Evolutionary conservation across 1,139 yeast species (phyloP).

Genomic region (Pichia sp.): DNA sequence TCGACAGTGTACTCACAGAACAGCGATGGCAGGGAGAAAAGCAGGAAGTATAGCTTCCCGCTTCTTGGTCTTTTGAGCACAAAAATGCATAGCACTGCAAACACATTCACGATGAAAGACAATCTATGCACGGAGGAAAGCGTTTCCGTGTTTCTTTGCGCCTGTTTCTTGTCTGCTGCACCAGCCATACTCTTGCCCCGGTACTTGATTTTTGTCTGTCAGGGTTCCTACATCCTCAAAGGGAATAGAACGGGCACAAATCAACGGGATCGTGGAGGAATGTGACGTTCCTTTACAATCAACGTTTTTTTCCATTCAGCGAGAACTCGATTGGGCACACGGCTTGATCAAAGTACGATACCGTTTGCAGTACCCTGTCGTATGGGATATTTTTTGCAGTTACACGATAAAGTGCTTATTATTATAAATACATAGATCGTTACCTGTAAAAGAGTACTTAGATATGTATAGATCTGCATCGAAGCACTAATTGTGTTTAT

Average conservation of each 20-base stretch:
- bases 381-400: no score
- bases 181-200: conserved; percentile 46
- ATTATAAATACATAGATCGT: no score
- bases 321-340: background rate
- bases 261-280: no score
- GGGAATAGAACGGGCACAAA: no score
- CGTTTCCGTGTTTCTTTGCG: conserved; percentile 50
- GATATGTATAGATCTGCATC: no score
- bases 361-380: no score
- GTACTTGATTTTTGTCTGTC: no score
- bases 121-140: conserved; percentile 53
- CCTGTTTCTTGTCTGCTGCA: conserved; percentile 66
- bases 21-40: conserved; percentile 53
- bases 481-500: background rate
- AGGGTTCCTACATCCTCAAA: no score
- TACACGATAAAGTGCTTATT: no score
- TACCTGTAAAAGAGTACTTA: no score
- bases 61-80: conserved; percentile 51
- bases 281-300: background rate
- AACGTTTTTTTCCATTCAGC: background rate
- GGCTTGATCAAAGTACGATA: background rate
- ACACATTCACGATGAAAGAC: conserved; percentile 41
- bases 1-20: conserved; percentile 56
- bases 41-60: conserved; percentile 46
- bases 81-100: conserved; percentile 41